A percentile compares a stretch with the other conserved stretches of the same genome.
phyloP scores from a whole-genome alignment of 495 filamentous ascomycete genomes.

The Staphylotrichum tortipilum region DNA sequence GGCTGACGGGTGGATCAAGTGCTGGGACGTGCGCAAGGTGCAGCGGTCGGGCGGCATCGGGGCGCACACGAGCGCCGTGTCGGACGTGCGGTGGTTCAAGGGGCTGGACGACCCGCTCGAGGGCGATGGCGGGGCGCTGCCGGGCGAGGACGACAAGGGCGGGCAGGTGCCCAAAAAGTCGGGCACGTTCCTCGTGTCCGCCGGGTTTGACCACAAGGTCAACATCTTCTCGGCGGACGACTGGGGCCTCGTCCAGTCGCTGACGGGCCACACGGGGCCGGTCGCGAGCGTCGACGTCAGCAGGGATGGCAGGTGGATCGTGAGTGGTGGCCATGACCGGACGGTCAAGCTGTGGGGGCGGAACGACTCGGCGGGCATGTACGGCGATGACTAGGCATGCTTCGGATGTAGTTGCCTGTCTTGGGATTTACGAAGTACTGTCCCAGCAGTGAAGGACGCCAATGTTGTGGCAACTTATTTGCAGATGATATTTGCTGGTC shows the following conservation, averaged over 20 bases:
- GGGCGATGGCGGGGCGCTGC: constrained; percentile 50
- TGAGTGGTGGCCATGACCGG: constrained; percentile 83
- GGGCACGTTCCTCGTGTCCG: constrained; percentile 82
- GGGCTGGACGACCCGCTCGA: constrained; percentile 56
- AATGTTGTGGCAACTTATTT: no score
- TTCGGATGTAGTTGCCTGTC: no score
- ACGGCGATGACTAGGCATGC: constrained; percentile 11
- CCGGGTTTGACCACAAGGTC: constrained; percentile 91
- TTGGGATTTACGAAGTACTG: no score
- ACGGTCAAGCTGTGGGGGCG: constrained; percentile 95
- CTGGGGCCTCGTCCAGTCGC: constrained; percentile 79
- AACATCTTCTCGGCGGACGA: constrained; percentile 94
- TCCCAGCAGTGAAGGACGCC: no score
- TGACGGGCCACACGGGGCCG: constrained; percentile 85
- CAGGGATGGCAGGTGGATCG: constrained; percentile 80
- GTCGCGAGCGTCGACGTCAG: constrained; percentile 85
- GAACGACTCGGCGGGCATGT: constrained; percentile 57
- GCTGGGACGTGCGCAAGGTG: constrained; percentile 92
- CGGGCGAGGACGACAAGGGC: constrained; percentile 53
- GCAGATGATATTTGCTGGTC: no score
- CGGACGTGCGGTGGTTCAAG: constrained; percentile 90
- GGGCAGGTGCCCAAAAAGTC: constrained; percentile 54
- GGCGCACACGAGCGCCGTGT: constrained; percentile 84
- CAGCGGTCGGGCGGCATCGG: constrained; percentile 74
- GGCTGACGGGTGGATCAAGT: constrained; percentile 94